phyloP scores from a whole-genome alignment of 352 stramenopile genomes.

The Pythium brachiatum region DNA sequence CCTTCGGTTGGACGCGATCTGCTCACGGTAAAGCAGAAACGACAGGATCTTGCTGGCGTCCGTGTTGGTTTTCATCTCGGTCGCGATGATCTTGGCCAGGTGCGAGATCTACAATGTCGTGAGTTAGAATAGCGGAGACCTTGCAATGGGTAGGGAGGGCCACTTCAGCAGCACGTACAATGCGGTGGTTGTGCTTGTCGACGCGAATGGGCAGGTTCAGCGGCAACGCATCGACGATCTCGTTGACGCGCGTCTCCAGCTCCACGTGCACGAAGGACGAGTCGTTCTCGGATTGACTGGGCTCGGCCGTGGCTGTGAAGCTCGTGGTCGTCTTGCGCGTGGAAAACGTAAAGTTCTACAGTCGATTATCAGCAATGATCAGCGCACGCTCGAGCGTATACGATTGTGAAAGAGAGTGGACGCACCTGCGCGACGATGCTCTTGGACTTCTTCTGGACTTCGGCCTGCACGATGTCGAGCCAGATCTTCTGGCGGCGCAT shows the following conservation, averaged over 20 bases:
- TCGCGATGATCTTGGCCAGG: constrained; percentile 32
- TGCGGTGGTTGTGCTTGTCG: constrained; percentile 33
- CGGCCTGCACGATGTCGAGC: constrained; percentile 46
- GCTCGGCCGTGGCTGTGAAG: background rate
- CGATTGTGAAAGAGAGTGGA: no score
- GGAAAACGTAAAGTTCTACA: constrained; percentile 39
- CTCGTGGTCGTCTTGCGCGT: constrained; percentile 8
- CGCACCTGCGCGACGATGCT: constrained; percentile 41
- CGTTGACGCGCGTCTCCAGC: constrained; percentile 24
- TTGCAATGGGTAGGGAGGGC: no score
- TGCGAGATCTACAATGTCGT: constrained; percentile 19
- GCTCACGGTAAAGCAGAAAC: constrained; percentile 52
- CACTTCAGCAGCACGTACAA: constrained; percentile 22
- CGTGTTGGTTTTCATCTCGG: constrained; percentile 33
- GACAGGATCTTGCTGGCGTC: constrained; percentile 44
- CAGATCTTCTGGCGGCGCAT: constrained; percentile 42
- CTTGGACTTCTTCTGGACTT: constrained; percentile 48
- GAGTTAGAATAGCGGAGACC: no score
- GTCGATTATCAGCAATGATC: background rate
- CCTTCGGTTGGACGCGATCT: constrained; percentile 40
- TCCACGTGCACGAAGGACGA: constrained; percentile 23
- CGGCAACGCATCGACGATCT: constrained; percentile 31
- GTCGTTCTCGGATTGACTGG: constrained; percentile 20
- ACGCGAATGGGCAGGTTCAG: constrained; percentile 33
- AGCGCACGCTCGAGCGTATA: background rate